Percentiles rank a stretch among this genome's conserved stretches.
These are phyloP conservation scores for Scheffersomyces quercinus DNA, from an alignment of 1,139 yeast genomes.

Conservation along the genomic window DNA sequence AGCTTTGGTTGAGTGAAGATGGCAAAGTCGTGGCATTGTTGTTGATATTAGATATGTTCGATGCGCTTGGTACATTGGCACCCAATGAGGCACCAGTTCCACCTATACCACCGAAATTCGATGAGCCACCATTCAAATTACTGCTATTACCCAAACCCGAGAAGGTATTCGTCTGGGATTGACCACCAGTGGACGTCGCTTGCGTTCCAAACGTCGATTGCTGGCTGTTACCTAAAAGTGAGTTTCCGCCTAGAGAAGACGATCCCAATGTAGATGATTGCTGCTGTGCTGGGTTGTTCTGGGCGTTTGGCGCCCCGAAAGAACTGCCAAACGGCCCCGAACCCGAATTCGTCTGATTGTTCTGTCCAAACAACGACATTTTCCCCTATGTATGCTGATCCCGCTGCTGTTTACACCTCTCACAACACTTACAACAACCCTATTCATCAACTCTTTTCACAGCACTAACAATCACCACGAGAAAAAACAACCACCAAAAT, in stretches of 20 bases:
- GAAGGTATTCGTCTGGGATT: too few relatives aligned
- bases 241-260: not conserved
- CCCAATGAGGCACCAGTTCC: not conserved
- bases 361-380: conserved; percentile 12
- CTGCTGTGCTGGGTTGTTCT: not conserved
- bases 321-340: conserved; percentile 2
- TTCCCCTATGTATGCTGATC: not conserved
- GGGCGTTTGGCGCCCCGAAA: conserved; percentile 1
- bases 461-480: too few relatives aligned
- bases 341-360: conserved; percentile 2
- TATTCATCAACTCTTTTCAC: too few relatives aligned
- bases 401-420: too few relatives aligned
- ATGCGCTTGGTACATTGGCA: conserved; percentile 1
- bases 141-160: too few relatives aligned
- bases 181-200: too few relatives aligned
- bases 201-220: too few relatives aligned
- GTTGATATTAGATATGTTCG: not conserved
- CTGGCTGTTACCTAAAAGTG: too few relatives aligned
- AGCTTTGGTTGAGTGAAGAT: conserved; percentile 4
- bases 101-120: not conserved
- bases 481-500: too few relatives aligned
- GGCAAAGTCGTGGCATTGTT: not conserved
- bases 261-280: not conserved
- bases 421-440: too few relatives aligned
- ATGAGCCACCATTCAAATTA: too few relatives aligned